Evolutionary conservation across 768 basidiomycete species (phyloP).

Genomic region (Glaciozyma antarctica): DNA sequence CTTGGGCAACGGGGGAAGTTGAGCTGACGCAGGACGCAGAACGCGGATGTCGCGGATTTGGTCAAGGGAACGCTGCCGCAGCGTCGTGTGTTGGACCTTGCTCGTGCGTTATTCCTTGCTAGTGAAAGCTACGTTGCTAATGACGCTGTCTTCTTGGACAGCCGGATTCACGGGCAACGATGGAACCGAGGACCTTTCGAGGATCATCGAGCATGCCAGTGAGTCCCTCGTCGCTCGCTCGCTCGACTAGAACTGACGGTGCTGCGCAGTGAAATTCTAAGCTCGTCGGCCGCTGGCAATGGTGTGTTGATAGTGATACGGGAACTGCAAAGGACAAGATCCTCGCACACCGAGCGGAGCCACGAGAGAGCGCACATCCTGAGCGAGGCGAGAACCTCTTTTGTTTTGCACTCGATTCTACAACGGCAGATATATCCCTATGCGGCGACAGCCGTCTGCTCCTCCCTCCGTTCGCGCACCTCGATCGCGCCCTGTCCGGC

Average conservation of each 20-base stretch:
- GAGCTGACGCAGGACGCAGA: background rate
- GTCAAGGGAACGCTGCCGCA: slow-evolving; percentile 91
- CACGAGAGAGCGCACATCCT: too few species aligned
- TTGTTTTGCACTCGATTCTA: too few species aligned
- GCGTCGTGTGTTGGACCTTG: slow-evolving; percentile 79
- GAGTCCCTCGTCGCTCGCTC: background rate
- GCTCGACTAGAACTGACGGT: too few species aligned
- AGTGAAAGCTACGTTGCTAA: background rate
- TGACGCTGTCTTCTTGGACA: background rate
- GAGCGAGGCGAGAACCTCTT: too few species aligned
- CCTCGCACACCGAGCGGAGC: too few species aligned
- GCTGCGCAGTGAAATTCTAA: too few species aligned
- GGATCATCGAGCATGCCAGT: slow-evolving; percentile 25
- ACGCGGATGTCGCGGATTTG: slow-evolving; percentile 37
- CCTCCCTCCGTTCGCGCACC: background rate
- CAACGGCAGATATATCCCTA: too few species aligned
- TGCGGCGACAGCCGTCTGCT: too few species aligned
- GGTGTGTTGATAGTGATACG: too few species aligned
- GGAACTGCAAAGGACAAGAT: too few species aligned
- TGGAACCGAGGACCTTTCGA: slow-evolving; percentile 16
- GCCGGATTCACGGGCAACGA: slow-evolving; percentile 27
- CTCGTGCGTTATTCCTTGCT: slow-evolving; percentile 55
- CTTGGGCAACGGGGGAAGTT: background rate
- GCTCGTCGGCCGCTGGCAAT: too few species aligned
- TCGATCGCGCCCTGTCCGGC: background rate